phyloP scores from a whole-genome alignment of 495 filamentous ascomycete genomes.

The Xylaria cubensis region DNA sequence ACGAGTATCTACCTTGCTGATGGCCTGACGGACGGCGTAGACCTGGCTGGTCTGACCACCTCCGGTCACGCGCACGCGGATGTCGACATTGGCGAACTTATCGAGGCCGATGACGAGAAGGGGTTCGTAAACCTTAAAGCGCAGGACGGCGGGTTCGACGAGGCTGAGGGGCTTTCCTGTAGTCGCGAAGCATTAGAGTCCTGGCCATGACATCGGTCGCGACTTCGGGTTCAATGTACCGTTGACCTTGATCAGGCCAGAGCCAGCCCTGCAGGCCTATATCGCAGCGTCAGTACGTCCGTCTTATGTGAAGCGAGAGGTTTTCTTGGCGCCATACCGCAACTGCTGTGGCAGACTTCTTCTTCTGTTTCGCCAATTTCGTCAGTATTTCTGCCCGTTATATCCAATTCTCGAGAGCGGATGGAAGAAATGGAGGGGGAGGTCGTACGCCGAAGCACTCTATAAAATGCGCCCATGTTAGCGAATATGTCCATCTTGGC shows the following conservation, averaged over 20 bases:
- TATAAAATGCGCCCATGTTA: constrained; percentile 14
- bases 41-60: constrained; percentile 98
- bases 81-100: constrained; percentile 96
- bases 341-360: constrained; percentile 34
- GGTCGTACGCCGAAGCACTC: constrained; percentile 32
- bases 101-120: constrained; percentile 94
- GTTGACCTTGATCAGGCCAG: constrained; percentile 98
- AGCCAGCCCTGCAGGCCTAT: constrained; percentile 67
- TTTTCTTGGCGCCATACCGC: constrained; percentile 19
- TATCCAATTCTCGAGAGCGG: neutral
- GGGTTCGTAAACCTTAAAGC: constrained; percentile 99
- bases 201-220: neutral
- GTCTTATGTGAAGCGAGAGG: neutral
- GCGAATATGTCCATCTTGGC: neutral
- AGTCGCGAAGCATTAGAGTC: constrained; percentile 18
- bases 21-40: constrained; percentile 98
- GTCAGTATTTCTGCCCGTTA: constrained; percentile 27
- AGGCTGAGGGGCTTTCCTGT: constrained; percentile 82
- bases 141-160: constrained; percentile 93
- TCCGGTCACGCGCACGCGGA: constrained; percentile 94
- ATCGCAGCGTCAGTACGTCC: constrained; percentile 28
- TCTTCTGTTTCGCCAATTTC: constrained; percentile 20
- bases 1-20: constrained; percentile 72
- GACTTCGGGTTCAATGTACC: constrained; percentile 39
- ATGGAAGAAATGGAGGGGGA: neutral